Conservation (phyloP, 2,329 filamentous ascomycete species). For the Colletotrichum tropicicola region DNA sequence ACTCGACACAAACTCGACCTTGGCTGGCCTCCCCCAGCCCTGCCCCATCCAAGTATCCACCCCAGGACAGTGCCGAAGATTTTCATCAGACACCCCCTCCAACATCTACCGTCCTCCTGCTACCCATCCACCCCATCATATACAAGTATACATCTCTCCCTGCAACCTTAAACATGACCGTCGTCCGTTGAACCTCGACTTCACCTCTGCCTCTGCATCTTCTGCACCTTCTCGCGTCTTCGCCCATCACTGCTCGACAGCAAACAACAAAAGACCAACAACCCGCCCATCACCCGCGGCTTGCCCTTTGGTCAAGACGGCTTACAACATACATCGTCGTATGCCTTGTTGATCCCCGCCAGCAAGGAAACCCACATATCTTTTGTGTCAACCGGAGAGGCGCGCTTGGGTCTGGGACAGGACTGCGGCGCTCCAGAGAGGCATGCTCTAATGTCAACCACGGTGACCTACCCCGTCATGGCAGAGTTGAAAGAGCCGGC, state of each 20-base stretch:
- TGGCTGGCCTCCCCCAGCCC: constrained; percentile 40
- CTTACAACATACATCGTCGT: not conserved
- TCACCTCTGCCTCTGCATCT: constrained; percentile 33
- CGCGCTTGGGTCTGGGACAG: constrained; percentile 28
- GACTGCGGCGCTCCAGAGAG: constrained; percentile 36
- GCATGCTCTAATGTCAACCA: constrained; percentile 69
- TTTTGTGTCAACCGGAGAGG: constrained; percentile 28
- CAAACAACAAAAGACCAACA: not conserved
- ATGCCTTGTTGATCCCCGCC: constrained; percentile 18
- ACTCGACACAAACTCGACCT: constrained; percentile 31
- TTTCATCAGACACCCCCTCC: constrained; percentile 58
- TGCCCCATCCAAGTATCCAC: constrained; percentile 46
- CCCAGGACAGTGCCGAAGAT: constrained; percentile 58
- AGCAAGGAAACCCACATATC: constrained; percentile 16
- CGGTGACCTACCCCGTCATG: constrained; percentile 69
- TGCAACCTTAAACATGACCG: constrained; percentile 45
- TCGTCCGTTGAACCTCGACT: constrained; percentile 39
- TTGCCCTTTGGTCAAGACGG: not conserved
- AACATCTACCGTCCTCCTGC: constrained; percentile 51
- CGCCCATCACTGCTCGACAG: constrained; percentile 12
- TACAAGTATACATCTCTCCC: constrained; percentile 58
- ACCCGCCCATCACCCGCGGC: not conserved
- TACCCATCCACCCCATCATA: constrained; percentile 46
- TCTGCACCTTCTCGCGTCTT: constrained; percentile 21
- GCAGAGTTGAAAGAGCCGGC: constrained; percentile 70